Conservation (phyloP, 352 stramenopile genomes). For the Thraustochytrium striatum region DNA sequence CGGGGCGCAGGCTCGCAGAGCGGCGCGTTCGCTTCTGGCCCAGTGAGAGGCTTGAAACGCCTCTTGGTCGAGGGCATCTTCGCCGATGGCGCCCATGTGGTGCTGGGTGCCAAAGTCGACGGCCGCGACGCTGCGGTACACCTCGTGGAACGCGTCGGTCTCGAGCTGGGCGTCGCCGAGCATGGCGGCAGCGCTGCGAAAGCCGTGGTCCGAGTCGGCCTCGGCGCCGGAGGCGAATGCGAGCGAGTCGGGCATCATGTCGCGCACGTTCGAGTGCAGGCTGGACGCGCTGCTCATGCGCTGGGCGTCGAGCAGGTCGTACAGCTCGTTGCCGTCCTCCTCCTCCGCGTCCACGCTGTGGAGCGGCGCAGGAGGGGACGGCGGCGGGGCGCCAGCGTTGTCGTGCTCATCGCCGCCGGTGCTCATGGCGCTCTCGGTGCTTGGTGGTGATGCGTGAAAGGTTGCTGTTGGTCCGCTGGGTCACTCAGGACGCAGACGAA, state of each 20-base stretch:
- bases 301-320: constrained; percentile 22
- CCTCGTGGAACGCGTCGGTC: constrained; percentile 20
- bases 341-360: background rate
- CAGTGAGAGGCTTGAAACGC: background rate
- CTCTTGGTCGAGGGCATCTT: background rate
- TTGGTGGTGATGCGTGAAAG: too few species aligned
- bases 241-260: background rate
- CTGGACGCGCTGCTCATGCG: background rate
- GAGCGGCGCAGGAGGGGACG: too few species aligned
- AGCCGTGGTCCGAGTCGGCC: background rate
- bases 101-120: background rate
- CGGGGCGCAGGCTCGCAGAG: background rate
- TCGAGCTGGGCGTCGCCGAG: background rate
- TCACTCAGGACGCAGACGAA: too few species aligned
- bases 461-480: too few species aligned
- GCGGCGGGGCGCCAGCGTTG: background rate
- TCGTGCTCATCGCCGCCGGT: background rate
- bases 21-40: background rate
- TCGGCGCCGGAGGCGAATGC: background rate
- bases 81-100: background rate
- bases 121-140: constrained; percentile 9
- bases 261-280: background rate
- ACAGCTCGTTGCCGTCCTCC: constrained; percentile 19
- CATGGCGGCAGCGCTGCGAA: background rate
- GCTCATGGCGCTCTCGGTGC: too few species aligned